Percentiles rank a stretch among this genome's conserved stretches.
Evolutionary conservation across 2,329 filamentous ascomycete genomes (phyloP).

Genomic region (Fusarium verrucosum): DNA sequence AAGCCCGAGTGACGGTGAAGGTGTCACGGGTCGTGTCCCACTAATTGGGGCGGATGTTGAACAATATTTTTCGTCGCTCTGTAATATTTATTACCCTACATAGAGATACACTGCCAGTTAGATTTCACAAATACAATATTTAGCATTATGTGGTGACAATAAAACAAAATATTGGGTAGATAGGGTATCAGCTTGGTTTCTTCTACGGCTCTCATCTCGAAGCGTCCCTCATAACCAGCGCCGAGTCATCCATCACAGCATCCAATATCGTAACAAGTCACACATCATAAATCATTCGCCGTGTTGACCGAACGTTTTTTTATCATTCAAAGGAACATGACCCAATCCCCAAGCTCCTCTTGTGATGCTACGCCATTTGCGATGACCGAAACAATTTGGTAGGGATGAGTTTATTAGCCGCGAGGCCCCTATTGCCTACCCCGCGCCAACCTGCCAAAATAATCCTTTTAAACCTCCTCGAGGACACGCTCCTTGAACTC

Average conservation of each 20-base stretch:
- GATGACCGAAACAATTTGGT: slow-evolving; percentile 55
- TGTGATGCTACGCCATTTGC: slow-evolving; percentile 57
- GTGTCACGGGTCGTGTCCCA: slow-evolving; percentile 9
- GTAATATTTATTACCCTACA: slow-evolving; percentile 12
- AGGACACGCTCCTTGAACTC: slow-evolving; percentile 99
- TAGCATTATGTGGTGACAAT: not conserved
- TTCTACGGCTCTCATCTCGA: slow-evolving; percentile 30
- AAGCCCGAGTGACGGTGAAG: slow-evolving; percentile 54
- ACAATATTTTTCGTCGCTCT: slow-evolving; percentile 1
- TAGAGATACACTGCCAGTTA: slow-evolving; percentile 7
- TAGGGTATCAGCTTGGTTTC: slow-evolving; percentile 24
- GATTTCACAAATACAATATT: not conserved
- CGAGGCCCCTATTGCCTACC: slow-evolving; percentile 47
- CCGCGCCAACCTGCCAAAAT: slow-evolving; percentile 46
- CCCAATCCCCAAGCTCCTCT: slow-evolving; percentile 54
- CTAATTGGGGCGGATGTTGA: slow-evolving; percentile 15
- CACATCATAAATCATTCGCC: slow-evolving; percentile 34
- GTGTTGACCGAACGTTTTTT: slow-evolving; percentile 47
- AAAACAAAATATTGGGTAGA: not conserved
- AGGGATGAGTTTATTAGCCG: slow-evolving; percentile 49
- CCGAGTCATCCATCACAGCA: slow-evolving; percentile 32
- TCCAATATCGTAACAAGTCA: slow-evolving; percentile 22
- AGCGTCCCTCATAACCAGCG: slow-evolving; percentile 15
- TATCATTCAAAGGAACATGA: slow-evolving; percentile 52
- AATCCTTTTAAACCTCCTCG: slow-evolving; percentile 81